Percentiles rank a stretch among this genome's conserved stretches.
Evolutionary conservation across 192 early-diverging fungal genomes (phyloP).

Genomic region (Mortierella antarctica): DNA sequence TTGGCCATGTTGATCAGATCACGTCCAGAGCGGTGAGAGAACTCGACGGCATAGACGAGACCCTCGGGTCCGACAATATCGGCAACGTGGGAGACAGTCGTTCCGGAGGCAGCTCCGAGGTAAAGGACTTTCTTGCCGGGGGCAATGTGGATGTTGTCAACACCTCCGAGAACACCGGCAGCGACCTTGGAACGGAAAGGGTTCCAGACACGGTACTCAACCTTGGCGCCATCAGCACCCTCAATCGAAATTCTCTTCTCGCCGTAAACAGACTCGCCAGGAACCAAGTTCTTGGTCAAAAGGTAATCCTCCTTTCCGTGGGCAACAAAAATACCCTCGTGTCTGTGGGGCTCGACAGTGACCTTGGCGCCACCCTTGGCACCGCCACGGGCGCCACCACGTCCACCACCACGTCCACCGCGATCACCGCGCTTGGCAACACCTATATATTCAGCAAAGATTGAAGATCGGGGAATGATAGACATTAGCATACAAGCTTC

Average conservation of each 20-base stretch:
- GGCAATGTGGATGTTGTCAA: conserved; percentile 94
- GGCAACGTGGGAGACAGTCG: conserved; percentile 96
- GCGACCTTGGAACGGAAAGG: conserved; percentile 99
- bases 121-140: conserved; percentile 99
- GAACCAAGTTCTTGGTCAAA: conserved; percentile 98
- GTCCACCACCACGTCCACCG: conserved; percentile 60
- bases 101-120: conserved; percentile 95
- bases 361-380: conserved; percentile 94
- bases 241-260: conserved; percentile 97
- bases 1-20: conserved; percentile 99
- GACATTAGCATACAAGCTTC: too few relatives aligned
- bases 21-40: conserved; percentile 98
- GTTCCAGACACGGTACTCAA: conserved; percentile 99
- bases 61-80: conserved; percentile 97
- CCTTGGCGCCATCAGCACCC: conserved; percentile 93
- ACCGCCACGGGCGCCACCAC: conserved; percentile 76
- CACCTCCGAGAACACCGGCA: conserved; percentile 95
- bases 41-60: conserved; percentile 98
- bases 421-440: conserved; percentile 69
- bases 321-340: conserved; percentile 95
- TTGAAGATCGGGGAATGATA: too few relatives aligned
- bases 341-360: conserved; percentile 96
- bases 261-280: conserved; percentile 96
- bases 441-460: conserved; percentile 38
- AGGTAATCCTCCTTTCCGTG: conserved; percentile 99